A percentile compares a stretch with the other conserved stretches of the same genome.
phyloP scores from a whole-genome alignment of 2,329 filamentous ascomycete genomes.

The Hypoxylon sp. region DNA sequence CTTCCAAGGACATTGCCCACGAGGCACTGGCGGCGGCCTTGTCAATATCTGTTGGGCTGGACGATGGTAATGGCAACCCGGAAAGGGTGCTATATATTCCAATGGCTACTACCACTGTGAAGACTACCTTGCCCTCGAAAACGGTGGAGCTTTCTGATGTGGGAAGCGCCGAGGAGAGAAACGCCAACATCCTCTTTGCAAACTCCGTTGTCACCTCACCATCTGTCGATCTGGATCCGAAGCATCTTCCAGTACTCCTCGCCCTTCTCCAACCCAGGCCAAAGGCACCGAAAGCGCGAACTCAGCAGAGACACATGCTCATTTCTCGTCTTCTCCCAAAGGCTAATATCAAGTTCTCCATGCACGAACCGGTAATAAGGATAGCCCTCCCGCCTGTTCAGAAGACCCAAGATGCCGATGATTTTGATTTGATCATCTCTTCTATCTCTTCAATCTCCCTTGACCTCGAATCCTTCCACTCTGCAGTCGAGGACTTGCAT shows the following conservation, averaged over 20 bases:
- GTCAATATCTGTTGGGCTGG: conserved; percentile 90
- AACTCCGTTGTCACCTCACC: conserved; percentile 97
- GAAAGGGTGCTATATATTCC: conserved; percentile 93
- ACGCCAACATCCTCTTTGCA: conserved; percentile 95
- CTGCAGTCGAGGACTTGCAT: conserved; percentile 82
- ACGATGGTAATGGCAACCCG: conserved; percentile 86
- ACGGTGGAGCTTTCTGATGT: conserved; percentile 83
- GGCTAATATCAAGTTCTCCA: conserved; percentile 92
- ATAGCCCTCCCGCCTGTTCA: conserved; percentile 87
- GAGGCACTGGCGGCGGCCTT: conserved; percentile 93
- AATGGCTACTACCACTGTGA: conserved; percentile 95
- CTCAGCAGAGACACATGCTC: conserved; percentile 70
- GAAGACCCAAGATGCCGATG: conserved; percentile 72
- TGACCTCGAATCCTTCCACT: conserved; percentile 96
- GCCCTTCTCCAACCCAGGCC: conserved; percentile 75
- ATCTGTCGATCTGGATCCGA: conserved; percentile 91
- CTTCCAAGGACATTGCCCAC: conserved; percentile 90
- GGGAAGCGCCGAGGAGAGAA: conserved; percentile 82
- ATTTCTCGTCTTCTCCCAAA: conserved; percentile 94
- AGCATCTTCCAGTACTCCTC: conserved; percentile 87
- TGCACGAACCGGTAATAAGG: conserved; percentile 94
- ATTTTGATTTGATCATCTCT: conserved; percentile 95
- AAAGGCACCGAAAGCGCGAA: conserved; percentile 55
- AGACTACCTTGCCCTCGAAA: conserved; percentile 94
- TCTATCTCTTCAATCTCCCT: conserved; percentile 93